Base-by-base conservation (phyloP, 176 grass and related monocot genomes). In the Carex pumila region DNA sequence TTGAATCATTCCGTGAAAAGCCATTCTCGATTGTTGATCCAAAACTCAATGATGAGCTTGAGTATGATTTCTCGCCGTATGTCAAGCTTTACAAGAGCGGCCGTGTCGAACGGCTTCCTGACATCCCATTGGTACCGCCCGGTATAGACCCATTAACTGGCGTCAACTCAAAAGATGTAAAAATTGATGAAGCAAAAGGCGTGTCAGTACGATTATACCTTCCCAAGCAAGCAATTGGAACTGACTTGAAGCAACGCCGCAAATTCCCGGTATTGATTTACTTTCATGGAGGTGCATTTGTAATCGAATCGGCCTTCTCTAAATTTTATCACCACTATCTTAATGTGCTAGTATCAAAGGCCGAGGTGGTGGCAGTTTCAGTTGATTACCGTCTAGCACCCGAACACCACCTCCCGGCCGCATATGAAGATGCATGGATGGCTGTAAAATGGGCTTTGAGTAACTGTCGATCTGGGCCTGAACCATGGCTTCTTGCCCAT, bases 281-380 rank as follows among this genome's bases (percentile, higher is more conserved):
- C 77, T 67, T 81, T 25, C 77, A 88, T 25, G 87, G 87, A 32
- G 87, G 87, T 31, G 87, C 81, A 21, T 88, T 88, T 53, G 81
- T 88, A 31, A 81, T 85, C 15, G 82, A 88, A 79, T 85, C 87
- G 1, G 87, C 87, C 60, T 88, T 85, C 87, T 89, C 87, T 61
- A 84, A 64, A 8, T 72, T 75, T 71, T 89, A 89, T 22, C 87
- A 89, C 83, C 43, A 60, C 39, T 85, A 81, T 47, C 66, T 89
- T 22, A 85, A 88, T 62, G 63, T 70, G 73, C 82, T 88, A 29
- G 87, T 71, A 32, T 79, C 87, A 36, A 67, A 57, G 62, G 61
- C 81, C 18, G 31, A 79, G 31, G 65, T 80, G 59, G 5, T 88
- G 19, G 87, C 81, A 47, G 61, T 88, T 53, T 88, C 87, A 65